Percentiles rank a stretch among this genome's conserved stretches.
phyloP scores from a whole-genome alignment of 2,329 filamentous ascomycete genomes.

The Zymoseptoria brevis region DNA sequence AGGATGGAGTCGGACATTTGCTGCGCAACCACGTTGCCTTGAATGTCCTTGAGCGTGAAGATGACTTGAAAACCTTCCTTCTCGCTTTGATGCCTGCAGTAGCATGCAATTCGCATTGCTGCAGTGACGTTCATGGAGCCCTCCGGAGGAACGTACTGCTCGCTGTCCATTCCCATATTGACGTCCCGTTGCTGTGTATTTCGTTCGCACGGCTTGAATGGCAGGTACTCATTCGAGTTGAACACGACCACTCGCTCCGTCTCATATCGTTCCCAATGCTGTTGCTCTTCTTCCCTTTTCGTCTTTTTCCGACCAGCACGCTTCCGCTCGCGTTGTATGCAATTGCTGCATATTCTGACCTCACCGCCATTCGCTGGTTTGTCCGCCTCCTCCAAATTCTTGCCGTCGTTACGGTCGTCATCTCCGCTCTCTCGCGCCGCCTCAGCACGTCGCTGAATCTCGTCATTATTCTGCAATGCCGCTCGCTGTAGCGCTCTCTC shows the following conservation, averaged over 20 bases:
- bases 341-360: conserved; percentile 84
- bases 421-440: conserved; percentile 25
- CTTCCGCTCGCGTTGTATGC: conserved; percentile 85
- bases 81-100: conserved; percentile 90
- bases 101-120: conserved; percentile 94
- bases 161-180: conserved; percentile 14
- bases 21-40: conserved; percentile 71
- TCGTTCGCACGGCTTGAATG: conserved; percentile 59
- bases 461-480: conserved; percentile 36
- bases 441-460: conserved; percentile 38
- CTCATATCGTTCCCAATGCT: conserved; percentile 75
- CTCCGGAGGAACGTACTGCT: conserved; percentile 33
- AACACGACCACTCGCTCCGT: conserved; percentile 79
- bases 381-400: conserved; percentile 53
- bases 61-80: conserved; percentile 90
- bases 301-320: conserved; percentile 85
- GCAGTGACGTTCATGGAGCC: conserved; percentile 71
- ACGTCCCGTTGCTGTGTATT: conserved; percentile 21
- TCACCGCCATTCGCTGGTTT: conserved; percentile 84
- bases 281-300: conserved; percentile 87
- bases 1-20: conserved; percentile 81
- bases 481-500: conserved; percentile 59
- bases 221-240: conserved; percentile 79
- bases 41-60: conserved; percentile 81
- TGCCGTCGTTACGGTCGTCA: conserved; percentile 38